These are phyloP conservation scores for Tympanopsis confertula DNA, from an alignment of 2,329 filamentous ascomycete genomes.

Conservation along the genomic window DNA sequence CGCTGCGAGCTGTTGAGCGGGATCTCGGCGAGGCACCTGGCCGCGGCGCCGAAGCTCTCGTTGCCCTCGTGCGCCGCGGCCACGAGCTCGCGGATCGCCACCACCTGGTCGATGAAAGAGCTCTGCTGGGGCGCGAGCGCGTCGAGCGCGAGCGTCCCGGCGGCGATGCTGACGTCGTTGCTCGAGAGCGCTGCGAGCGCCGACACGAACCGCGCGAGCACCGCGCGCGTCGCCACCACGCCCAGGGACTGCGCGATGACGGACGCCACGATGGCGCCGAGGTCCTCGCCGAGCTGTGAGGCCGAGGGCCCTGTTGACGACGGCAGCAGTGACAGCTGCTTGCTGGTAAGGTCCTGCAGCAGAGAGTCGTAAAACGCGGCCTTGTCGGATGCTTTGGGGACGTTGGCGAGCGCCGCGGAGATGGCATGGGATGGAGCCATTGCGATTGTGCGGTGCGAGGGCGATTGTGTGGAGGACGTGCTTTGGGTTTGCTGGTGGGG, in stretches of 20 bases:
- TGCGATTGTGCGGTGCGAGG: too few relatives aligned
- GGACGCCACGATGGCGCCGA: conserved; percentile 55
- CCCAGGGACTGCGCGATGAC: conserved; percentile 60
- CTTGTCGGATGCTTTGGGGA: too few relatives aligned
- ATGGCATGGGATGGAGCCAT: too few relatives aligned
- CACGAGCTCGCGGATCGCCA: conserved; percentile 65
- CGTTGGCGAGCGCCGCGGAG: too few relatives aligned
- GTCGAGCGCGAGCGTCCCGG: conserved; percentile 62
- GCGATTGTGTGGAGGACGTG: too few relatives aligned
- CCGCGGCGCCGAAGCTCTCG: conserved; percentile 71
- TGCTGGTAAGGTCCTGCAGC: too few relatives aligned
- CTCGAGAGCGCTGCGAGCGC: conserved; percentile 49
- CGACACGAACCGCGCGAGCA: conserved; percentile 56
- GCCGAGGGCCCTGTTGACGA: too few relatives aligned
- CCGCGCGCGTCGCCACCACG: conserved; percentile 62
- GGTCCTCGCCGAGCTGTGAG: conserved; percentile 36
- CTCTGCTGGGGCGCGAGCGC: conserved; percentile 50
- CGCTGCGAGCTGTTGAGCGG: conserved; percentile 83
- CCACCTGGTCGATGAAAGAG: conserved; percentile 77
- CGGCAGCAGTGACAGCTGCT: too few relatives aligned
- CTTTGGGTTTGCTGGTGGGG: too few relatives aligned
- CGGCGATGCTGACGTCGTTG: conserved; percentile 59
- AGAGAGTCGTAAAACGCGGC: too few relatives aligned
- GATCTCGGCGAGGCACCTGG: conserved; percentile 69
- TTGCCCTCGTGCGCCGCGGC: conserved; percentile 73